A percentile compares a stretch with the other conserved stretches of the same genome.
These are phyloP conservation scores for Sporisorium exsertum DNA, from an alignment of 1,284 basidiomycete genomes.

Conservation along the genomic window DNA sequence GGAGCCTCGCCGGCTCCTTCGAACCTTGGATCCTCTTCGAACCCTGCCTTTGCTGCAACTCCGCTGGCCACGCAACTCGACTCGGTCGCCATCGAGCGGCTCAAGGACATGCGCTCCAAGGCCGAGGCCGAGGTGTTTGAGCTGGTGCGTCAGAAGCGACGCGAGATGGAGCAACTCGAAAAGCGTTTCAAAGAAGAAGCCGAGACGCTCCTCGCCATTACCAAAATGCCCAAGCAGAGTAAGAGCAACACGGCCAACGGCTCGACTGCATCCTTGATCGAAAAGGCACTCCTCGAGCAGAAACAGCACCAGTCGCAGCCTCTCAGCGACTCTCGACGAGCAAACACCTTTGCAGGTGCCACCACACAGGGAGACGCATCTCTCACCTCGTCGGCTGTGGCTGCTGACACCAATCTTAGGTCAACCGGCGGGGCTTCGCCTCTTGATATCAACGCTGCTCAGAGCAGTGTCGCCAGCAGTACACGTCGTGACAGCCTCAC, in stretches of 20 bases:
- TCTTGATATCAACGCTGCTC: slow-evolving; percentile 9
- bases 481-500: slow-evolving; percentile 30
- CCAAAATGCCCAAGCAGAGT: slow-evolving; percentile 22
- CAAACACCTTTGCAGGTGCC: background rate
- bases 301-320: slow-evolving; percentile 13
- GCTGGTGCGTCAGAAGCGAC: slow-evolving; percentile 48
- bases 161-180: slow-evolving; percentile 53
- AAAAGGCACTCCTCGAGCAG: slow-evolving; percentile 25
- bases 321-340: slow-evolving; percentile 4
- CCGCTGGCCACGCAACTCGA: slow-evolving; percentile 47
- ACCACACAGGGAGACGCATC: background rate
- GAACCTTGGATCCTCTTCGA: background rate
- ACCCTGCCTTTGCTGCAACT: background rate
- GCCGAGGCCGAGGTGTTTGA: slow-evolving; percentile 56
- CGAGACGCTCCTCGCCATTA: slow-evolving; percentile 41
- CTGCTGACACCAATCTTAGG: background rate
- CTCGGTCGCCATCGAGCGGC: slow-evolving; percentile 44
- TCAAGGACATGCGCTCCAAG: slow-evolving; percentile 48
- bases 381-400: background rate
- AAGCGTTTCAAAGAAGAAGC: slow-evolving; percentile 48
- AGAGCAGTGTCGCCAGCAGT: slow-evolving; percentile 10
- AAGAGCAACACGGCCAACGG: slow-evolving; percentile 16
- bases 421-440: background rate
- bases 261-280: slow-evolving; percentile 28
- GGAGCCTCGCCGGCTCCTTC: slow-evolving; percentile 13